Conservation (phyloP, 768 basidiomycete species). For the Auriscalpium vulgare region DNA sequence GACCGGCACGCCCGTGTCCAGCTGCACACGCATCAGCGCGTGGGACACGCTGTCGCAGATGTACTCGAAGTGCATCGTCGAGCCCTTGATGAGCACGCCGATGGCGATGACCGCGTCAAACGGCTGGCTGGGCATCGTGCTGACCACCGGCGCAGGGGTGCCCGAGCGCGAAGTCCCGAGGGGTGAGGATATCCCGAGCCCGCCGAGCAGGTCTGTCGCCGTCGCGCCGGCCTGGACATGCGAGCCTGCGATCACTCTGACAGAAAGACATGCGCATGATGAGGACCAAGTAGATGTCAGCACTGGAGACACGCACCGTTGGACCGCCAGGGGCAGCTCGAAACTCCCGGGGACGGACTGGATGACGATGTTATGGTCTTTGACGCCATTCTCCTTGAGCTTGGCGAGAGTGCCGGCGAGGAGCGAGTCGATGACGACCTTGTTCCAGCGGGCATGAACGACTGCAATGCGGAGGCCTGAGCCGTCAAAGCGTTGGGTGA, state of each 20-base stretch:
- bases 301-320: constrained; percentile 47
- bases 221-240: constrained; percentile 72
- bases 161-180: constrained; percentile 37
- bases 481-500: constrained; percentile 65
- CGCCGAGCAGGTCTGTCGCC: constrained; percentile 74
- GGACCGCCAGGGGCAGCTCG: constrained; percentile 82
- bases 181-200: constrained; percentile 40
- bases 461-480: constrained; percentile 79
- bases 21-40: constrained; percentile 88
- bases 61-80: constrained; percentile 99
- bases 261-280: neutral
- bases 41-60: constrained; percentile 92
- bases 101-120: constrained; percentile 97
- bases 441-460: constrained; percentile 97
- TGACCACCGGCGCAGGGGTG: constrained; percentile 38
- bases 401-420: constrained; percentile 72
- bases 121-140: constrained; percentile 42
- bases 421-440: constrained; percentile 75
- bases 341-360: constrained; percentile 93
- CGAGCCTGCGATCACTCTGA: constrained; percentile 83
- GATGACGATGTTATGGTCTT: constrained; percentile 81
- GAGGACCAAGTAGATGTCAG: constrained; percentile 2
- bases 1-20: constrained; percentile 90
- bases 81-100: constrained; percentile 95
- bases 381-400: constrained; percentile 80